Base-by-base conservation (phyloP, 2,329 filamentous ascomycete species). In the Colletotrichum neosansevieriae region DNA sequence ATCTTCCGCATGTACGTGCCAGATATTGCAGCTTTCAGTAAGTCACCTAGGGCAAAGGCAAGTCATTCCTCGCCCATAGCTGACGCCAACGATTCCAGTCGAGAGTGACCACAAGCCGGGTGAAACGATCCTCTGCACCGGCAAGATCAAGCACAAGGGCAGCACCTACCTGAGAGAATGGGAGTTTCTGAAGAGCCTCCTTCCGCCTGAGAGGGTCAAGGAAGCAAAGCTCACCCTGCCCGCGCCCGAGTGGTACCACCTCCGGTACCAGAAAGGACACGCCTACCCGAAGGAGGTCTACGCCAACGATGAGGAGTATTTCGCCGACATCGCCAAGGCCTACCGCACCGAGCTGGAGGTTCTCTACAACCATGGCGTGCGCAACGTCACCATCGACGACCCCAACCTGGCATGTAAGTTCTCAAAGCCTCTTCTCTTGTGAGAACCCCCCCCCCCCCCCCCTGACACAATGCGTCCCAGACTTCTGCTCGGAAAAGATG, bases 171-270 rank as follows among this genome's bases (percentile, higher is more conserved):
- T 83, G 12, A 74, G 75, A 34, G 79, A 84, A 70, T 84, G 79
- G 77, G 78, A 79, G 53, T 82, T 79, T 49, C 73, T 82, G 21
- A 81, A 81, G 74, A 76, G 66, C n/a, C 72, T 75, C 19, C 83
- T 92, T 0, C 85, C 89, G 0, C 81, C 87, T 24, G 86, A 89
- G 34, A 81, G 87, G 62, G 87, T 89, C 74, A 87, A 87, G 71
- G 87, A 91, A 71, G 85, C 90, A 73, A 90, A 91, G 79, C 81
- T 91, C 63, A 91, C 89, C 9, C 76, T 91, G 57, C 85, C 88
- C 15, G 86, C 88, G 2, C 88, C 88, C 2, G 85, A 86, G 73
- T 91, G 88, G 88, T 91, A 91, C 74, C 90, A 93, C 77, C 82
- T 84, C 77, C 74, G 78, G 57, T 88, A 89, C 75, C 84, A 86